A percentile compares a stretch with the other conserved stretches of the same genome.
Evolutionary conservation across 208 protist genomes (phyloP).

Genomic region (Acanthamoeba lenticulata): DNA sequence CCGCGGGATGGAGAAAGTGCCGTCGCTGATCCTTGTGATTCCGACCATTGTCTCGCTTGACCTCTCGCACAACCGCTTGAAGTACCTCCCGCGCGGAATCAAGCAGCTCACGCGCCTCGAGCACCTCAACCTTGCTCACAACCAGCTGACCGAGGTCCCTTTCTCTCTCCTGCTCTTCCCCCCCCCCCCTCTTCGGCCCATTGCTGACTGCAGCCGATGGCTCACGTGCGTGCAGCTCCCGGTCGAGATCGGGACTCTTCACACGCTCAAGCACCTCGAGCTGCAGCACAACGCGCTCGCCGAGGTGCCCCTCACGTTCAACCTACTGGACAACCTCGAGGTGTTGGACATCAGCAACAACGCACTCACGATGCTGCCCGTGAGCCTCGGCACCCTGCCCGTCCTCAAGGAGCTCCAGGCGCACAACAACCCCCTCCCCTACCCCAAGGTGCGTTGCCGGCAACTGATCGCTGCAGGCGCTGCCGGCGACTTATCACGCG

Average conservation of each 20-base stretch:
- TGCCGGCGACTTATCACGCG: too few species aligned
- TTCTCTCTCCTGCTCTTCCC: too few species aligned
- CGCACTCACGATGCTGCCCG: neutral
- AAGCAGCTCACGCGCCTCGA: constrained; percentile 14
- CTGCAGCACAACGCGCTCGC: constrained; percentile 43
- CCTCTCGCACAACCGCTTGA: constrained; percentile 40
- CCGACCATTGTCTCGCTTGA: constrained; percentile 19
- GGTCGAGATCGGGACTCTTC: neutral
- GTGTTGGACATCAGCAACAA: constrained; percentile 32
- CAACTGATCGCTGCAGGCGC: too few species aligned
- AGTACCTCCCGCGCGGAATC: neutral
- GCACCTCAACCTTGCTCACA: constrained; percentile 19
- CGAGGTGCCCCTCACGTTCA: constrained; percentile 8
- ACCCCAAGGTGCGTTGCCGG: constrained; percentile 46
- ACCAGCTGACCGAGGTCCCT: neutral
- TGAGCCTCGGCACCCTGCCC: constrained; percentile 13
- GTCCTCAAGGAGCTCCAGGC: constrained; percentile 6
- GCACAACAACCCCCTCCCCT: constrained; percentile 3
- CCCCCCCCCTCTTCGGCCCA: too few species aligned
- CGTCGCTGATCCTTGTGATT: constrained; percentile 19
- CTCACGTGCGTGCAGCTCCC: neutral
- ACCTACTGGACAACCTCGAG: constrained; percentile 40
- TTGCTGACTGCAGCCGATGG: too few species aligned
- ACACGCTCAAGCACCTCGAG: constrained; percentile 12
- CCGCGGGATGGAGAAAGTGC: neutral